These are phyloP conservation scores for Tulasnella sp. DNA, from an alignment of 768 basidiomycete genomes.

Conservation along the genomic window DNA sequence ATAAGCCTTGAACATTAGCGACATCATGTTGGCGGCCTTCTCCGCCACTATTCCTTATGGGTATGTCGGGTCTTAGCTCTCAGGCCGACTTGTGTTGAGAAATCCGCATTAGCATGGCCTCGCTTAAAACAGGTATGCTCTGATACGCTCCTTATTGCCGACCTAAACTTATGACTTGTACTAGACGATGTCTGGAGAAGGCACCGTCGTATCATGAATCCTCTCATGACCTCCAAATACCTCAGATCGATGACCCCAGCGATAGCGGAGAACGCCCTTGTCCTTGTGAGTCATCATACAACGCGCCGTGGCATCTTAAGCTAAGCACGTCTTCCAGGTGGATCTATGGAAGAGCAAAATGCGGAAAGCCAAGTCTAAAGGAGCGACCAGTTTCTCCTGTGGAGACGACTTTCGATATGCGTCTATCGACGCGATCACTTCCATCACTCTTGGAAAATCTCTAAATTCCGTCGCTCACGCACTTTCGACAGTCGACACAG, in stretches of 20 bases:
- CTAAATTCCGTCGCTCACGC: neutral
- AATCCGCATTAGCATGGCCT: too few relatives aligned
- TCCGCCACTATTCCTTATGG: neutral
- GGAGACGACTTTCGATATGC: neutral
- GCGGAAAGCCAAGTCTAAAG: neutral
- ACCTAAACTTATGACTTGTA: too few relatives aligned
- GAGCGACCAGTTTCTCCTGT: neutral
- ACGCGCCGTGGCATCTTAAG: neutral
- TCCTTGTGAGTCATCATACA: neutral
- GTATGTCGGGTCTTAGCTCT: too few relatives aligned
- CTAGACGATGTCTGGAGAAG: conserved; percentile 1
- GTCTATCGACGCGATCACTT: neutral
- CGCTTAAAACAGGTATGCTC: too few relatives aligned
- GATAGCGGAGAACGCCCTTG: neutral
- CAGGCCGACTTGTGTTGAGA: too few relatives aligned
- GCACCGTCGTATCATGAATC: neutral
- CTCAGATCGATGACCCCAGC: neutral
- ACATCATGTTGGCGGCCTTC: neutral
- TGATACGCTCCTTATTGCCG: too few relatives aligned
- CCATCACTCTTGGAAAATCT: neutral
- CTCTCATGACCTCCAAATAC: neutral
- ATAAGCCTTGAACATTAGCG: neutral
- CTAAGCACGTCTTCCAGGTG: neutral
- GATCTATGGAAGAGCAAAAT: conserved; percentile 2
- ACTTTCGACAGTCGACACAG: neutral